Evolutionary conservation across 1,284 basidiomycete species (phyloP).

Genomic region (Boletellus sp.): DNA sequence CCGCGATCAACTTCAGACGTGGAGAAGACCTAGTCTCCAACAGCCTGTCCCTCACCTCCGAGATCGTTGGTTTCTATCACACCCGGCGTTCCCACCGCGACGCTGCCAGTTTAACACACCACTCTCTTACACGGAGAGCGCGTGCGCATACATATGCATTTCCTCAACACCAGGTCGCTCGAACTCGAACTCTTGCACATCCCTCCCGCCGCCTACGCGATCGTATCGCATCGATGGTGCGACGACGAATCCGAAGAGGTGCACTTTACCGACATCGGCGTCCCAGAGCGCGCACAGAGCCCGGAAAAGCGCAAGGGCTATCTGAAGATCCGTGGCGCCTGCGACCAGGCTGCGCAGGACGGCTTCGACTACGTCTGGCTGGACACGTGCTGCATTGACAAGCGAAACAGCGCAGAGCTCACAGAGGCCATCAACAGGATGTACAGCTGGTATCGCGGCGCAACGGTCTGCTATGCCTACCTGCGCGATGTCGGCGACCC

Average conservation of each 20-base stretch:
- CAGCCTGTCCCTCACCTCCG: too few relatives aligned
- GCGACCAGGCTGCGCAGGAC: conserved; percentile 15
- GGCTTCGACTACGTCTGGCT: conserved; percentile 23
- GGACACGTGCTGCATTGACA: conserved; percentile 32
- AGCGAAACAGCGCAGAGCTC: conserved; percentile 21
- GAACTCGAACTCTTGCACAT: conserved; percentile 17
- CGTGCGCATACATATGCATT: conserved; percentile 21
- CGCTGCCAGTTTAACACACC: too few relatives aligned
- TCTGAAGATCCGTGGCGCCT: conserved; percentile 20
- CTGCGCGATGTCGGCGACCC: conserved; percentile 22
- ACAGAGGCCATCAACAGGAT: conserved; percentile 28
- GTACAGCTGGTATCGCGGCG: conserved; percentile 27
- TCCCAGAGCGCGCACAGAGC: not conserved
- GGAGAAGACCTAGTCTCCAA: too few relatives aligned
- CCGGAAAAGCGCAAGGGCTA: conserved; percentile 20
- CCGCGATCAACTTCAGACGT: too few relatives aligned
- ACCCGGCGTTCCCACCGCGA: too few relatives aligned
- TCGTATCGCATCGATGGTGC: conserved; percentile 26
- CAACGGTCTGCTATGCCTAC: conserved; percentile 27
- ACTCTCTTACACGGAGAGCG: too few relatives aligned
- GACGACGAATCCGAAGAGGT: conserved; percentile 19
- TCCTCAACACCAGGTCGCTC: conserved; percentile 39
- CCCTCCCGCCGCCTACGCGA: conserved; percentile 15
- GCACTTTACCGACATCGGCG: conserved; percentile 25
- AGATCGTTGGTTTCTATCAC: too few relatives aligned